Evolutionary conservation across 768 basidiomycete species (phyloP), one percentile per base, ranked within the genome.

Genomic region (Boletus eberwhitei): DNA sequence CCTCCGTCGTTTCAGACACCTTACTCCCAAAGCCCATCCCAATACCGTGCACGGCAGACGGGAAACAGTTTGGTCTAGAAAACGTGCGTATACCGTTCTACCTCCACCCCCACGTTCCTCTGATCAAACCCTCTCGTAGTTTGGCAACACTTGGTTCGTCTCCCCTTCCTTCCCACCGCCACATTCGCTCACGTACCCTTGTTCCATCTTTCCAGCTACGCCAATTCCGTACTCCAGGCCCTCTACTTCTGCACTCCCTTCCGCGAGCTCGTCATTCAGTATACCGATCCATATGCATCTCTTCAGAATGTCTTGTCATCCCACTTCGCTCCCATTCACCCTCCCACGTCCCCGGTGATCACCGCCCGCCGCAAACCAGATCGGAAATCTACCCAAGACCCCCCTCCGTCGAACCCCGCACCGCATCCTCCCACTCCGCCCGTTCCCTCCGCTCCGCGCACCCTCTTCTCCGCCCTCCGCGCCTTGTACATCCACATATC

Each of bases 221-320:
- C 90, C 75, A 99, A 98, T 73, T 97, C 96, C n/a, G 93, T 99
- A 22, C 80, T 99, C 16, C 96, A 99, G 71, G 87, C 97, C 0
- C 82, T 98, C 52, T 99, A 98, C 75, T 96, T 95, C 71, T 98
- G 94, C 69, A 75, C 82, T 22, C 95, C 96, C 2, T 98, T 99
- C 69, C 83, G 95, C 48, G 88, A 95, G 47, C 89, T 97, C 53
- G 79, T 98, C 61, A 74, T 88, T n/a, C 90, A 87, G 61, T 77
- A 79, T 55, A 64, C 75, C 50, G 88, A 85, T 72, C 73, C 73
- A 49, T 82, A 77, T 52, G 67, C 69, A n/a, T 35, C 62, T 8
- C 52, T 76, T 70, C 54, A 75, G 65, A 57, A 74, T 66, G 58
- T 69, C 71, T 26, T 58, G 53, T 45, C 65, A 2, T 58, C 71